Evolutionary conservation across 768 basidiomycete genomes (phyloP), one percentile per base, ranked within the genome.

Genomic region (Mycena latifolia): DNA sequence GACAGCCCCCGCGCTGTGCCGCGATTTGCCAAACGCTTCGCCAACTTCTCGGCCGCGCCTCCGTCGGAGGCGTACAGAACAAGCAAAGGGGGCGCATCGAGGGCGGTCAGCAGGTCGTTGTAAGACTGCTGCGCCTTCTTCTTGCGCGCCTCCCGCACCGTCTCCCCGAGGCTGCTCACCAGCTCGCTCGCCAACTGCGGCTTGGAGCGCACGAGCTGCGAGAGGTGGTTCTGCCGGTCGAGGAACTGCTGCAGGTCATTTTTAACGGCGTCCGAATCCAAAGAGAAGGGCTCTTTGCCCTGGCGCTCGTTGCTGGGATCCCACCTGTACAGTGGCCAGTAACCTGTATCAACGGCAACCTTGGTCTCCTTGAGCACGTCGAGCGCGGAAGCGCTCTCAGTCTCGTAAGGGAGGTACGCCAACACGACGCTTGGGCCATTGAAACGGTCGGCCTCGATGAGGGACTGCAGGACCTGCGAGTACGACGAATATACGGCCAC

Each of bases 241-340:
- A 99, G 89, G 88, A 99, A 99, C 71, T 91, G 85, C 76, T 91
- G 89, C 24, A 99, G 83, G 73, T 98, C 97, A 65, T 94, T 91
- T 86, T 98, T 99, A 79, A 99, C 88, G 31, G 91, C 85, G 71
- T 97, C 94, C 5, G 94, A 96, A 79, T 99, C 98, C 63, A 99
- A 89, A 15, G 87, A 85, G 83, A 99, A 99, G 18, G 93, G 92
- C 68, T 96, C 95, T 74, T 89, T 84, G 45, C 92, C 92, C 47
- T 78, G 79, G 27, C 78, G 79, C 72, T 96, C 94, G 77, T 93
- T 92, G 72, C 86, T 85, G 0, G 98, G 98, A 77, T 99, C 91
- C 96, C 97, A 99, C 61, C 98, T 88, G 84, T 99, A 99, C 56
- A 99, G 82, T 0, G 97, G 97, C 98, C 98, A 99, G 80, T 96